Evolutionary conservation across 176 grass and related monocot genomes (phyloP).

Genomic region (Eremochloa ophiuroides): DNA sequence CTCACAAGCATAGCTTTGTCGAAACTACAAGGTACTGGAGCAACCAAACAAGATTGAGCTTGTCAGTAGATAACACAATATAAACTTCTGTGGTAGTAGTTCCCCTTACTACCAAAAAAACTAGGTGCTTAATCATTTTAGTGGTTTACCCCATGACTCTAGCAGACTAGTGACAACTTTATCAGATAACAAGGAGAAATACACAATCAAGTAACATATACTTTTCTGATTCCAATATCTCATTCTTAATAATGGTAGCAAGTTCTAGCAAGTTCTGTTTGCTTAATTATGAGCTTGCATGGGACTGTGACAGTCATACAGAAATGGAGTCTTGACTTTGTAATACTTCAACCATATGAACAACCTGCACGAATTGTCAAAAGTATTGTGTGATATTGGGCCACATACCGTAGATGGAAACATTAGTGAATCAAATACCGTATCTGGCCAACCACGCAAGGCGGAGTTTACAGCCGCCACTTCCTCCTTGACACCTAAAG

Average conservation of each 20-base stretch:
- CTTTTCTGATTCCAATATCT: not conserved
- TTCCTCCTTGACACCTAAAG: conserved; percentile 61
- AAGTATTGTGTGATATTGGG: not conserved
- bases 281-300: not conserved
- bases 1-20: not conserved
- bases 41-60: conserved; percentile 6
- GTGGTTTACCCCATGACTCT: not conserved
- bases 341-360: not conserved
- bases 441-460: conserved; percentile 35
- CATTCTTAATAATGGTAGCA: not conserved
- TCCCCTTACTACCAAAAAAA: not conserved
- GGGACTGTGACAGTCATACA: not conserved
- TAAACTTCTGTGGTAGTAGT: not conserved
- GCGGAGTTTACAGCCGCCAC: conserved; percentile 43
- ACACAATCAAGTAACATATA: not conserved
- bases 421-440: conserved; percentile 28
- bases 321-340: not conserved
- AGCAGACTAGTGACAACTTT: not conserved
- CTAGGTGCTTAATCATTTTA: not conserved
- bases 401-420: conserved; percentile 44
- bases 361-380: not conserved
- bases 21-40: not conserved
- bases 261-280: not conserved
- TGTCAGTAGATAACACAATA: not conserved
- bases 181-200: not conserved